Conservation (phyloP, 352 stramenopile genomes). For the Globisporangium viniferum region DNA sequence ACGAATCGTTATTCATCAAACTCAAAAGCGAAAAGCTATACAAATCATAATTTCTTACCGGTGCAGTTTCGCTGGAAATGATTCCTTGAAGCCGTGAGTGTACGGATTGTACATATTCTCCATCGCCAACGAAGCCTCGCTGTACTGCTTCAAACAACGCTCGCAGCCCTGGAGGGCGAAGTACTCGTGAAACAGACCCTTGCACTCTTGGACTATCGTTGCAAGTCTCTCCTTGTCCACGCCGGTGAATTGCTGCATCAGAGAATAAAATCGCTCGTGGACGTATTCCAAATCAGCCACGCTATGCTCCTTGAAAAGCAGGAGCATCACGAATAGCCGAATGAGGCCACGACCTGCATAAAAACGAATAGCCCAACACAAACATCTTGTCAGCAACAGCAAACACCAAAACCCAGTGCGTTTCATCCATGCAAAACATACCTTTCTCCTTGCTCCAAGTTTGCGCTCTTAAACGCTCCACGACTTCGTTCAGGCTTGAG, state of each 20-base stretch:
- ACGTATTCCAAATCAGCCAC: slow-evolving; percentile 32
- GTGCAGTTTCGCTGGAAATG: slow-evolving; percentile 21
- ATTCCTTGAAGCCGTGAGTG: slow-evolving; percentile 17
- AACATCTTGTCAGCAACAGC: neutral
- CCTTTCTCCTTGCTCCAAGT: slow-evolving; percentile 43
- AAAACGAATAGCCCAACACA: neutral
- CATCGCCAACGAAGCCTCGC: slow-evolving; percentile 19
- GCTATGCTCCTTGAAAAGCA: slow-evolving; percentile 50
- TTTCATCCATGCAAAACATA: slow-evolving; percentile 17
- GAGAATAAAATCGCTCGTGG: slow-evolving; percentile 39
- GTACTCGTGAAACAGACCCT: slow-evolving; percentile 43
- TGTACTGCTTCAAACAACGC: slow-evolving; percentile 15
- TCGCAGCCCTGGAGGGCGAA: slow-evolving; percentile 35
- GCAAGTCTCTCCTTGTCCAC: slow-evolving; percentile 28
- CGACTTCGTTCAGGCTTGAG: slow-evolving; percentile 56
- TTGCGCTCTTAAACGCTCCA: slow-evolving; percentile 47
- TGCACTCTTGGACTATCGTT: slow-evolving; percentile 48
- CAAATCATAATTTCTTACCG: slow-evolving; percentile 7
- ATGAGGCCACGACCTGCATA: slow-evolving; percentile 47
- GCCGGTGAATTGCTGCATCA: slow-evolving; percentile 39
- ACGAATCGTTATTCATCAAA: neutral
- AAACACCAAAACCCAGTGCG: neutral
- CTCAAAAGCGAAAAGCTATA: neutral
- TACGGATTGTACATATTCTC: slow-evolving; percentile 26
- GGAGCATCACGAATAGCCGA: slow-evolving; percentile 56